These are phyloP conservation scores for Nigrograna mackinnonii DNA, from an alignment of 2,329 filamentous ascomycete species.

Conservation along the genomic window DNA sequence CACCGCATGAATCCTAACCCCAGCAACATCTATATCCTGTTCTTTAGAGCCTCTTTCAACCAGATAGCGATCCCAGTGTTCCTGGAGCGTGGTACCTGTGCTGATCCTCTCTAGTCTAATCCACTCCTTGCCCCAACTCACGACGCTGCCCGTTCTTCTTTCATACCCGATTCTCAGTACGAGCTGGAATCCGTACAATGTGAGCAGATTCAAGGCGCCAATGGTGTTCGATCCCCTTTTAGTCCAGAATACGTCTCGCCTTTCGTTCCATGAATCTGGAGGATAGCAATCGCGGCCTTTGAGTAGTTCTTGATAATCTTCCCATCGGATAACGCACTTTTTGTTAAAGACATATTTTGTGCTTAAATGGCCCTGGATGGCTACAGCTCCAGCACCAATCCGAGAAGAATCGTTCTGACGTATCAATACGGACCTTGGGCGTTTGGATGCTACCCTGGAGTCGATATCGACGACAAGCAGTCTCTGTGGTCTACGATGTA, in stretches of 20 bases:
- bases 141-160: background rate
- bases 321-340: slow-evolving; percentile 1
- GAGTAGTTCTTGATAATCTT: background rate
- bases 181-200: background rate
- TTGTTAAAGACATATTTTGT: background rate
- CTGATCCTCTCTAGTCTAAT: background rate
- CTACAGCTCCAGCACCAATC: too few species aligned
- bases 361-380: background rate
- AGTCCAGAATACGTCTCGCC: background rate
- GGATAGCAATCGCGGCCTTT: background rate
- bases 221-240: background rate
- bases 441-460: background rate
- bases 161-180: background rate
- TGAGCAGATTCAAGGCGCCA: background rate
- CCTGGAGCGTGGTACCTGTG: background rate
- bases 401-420: too few species aligned
- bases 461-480: slow-evolving; percentile 1
- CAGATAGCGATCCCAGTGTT: background rate
- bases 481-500: background rate
- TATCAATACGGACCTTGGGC: background rate
- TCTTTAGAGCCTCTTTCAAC: too few species aligned
- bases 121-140: background rate
- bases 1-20: background rate
- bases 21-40: too few species aligned
- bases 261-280: background rate